phyloP scores from a whole-genome alignment of 2,329 filamentous ascomycete genomes.

The Phialocephala sp. region DNA sequence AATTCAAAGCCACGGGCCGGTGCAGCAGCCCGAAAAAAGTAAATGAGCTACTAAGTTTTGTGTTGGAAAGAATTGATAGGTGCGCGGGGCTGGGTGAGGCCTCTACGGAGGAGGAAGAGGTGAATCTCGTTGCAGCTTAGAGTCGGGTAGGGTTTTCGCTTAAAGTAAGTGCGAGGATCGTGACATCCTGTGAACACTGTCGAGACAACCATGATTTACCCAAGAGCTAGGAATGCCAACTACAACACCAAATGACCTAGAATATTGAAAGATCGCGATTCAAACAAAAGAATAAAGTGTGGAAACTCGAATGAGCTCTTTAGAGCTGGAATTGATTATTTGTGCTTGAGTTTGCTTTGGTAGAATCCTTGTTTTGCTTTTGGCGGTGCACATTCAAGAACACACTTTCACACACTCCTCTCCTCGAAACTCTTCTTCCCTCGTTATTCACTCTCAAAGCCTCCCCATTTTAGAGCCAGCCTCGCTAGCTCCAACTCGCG shows the following conservation, averaged over 20 bases:
- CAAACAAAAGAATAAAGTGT: background rate
- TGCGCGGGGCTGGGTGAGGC: constrained; percentile 5
- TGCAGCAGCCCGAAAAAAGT: constrained; percentile 9
- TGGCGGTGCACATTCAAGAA: background rate
- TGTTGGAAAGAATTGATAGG: constrained; percentile 8
- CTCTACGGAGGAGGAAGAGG: background rate
- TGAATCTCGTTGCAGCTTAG: constrained; percentile 1
- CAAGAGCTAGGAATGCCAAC: constrained; percentile 12
- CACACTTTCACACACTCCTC: background rate
- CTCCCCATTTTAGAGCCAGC: constrained; percentile 19
- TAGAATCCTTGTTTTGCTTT: background rate
- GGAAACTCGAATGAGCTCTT: constrained; percentile 18
- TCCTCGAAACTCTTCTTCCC: too few species aligned
- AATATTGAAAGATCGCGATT: background rate
- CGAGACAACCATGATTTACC: background rate
- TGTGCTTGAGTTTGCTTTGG: background rate
- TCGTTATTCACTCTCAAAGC: background rate
- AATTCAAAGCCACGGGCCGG: constrained; percentile 10
- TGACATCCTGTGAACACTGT: constrained; percentile 21
- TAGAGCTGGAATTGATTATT: constrained; percentile 17
- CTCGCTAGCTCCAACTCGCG: constrained; percentile 9
- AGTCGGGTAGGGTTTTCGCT: constrained; percentile 21
- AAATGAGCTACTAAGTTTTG: background rate
- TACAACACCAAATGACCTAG: background rate
- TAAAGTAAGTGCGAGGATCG: constrained; percentile 8